Base-by-base conservation (phyloP, 169 alveolate genomes). In the Babesia ovata region DNA sequence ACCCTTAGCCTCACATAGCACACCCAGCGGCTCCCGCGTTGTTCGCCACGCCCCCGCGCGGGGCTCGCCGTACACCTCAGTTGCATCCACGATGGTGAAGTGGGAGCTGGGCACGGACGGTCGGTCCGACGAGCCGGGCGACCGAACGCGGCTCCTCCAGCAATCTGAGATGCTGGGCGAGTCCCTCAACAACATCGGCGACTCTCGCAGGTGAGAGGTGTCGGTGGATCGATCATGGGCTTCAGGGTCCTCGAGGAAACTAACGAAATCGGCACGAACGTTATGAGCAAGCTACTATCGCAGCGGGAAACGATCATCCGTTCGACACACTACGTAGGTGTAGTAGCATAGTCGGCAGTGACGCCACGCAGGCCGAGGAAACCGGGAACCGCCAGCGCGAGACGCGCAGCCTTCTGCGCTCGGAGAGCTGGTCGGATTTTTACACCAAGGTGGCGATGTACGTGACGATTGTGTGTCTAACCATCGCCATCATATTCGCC, bases 231-330 rank as follows among this genome's bases (percentile, higher is more conserved):
- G 29, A 4, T 13, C 45, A 54, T 21, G 9, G 36, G 39, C 45
- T 49, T n/a, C 53, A 81, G 88, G 45, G 78, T 45, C 12, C 48
- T 81, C 24, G 71, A 65, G 60, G 88, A 81, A 24, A 81, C 88
- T 17, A 70, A 70, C 46, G 79, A 81, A 52, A 50, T 81, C 50
- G 88, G 88, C n/a, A 54, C 85, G n/a, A 70, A 24, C 44, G 88
- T 81, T 2, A 81, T 81, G 88, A 69, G 72, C 48, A 72, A 81
- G 73, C 61, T 81, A 2, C 60, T 81, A 46, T 69, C 75, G 78
- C 88, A 81, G 59, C 75, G 88, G 24, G 88, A 81, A 21, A 72
- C 83, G 22, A 81, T 81, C 28, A 71, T 81, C 28, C 75, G 88
- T 28, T 69, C 88, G 50, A 81, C 75, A 22, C 76, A 81, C 19